Base-by-base conservation (phyloP, 805 yeast genomes). In the Candida awuae region DNA sequence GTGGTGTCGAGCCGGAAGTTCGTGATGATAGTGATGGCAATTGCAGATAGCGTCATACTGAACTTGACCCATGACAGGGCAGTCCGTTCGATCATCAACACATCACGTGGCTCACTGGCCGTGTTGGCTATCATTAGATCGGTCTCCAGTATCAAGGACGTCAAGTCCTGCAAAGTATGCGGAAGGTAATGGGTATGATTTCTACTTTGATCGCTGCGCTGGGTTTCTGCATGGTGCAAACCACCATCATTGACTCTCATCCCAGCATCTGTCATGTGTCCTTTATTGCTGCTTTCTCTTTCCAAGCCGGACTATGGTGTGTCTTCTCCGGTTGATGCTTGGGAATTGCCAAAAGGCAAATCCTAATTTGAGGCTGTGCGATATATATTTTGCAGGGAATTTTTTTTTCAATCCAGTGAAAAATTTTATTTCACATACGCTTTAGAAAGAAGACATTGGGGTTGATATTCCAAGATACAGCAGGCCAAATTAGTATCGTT, bases 51-150 rank as follows among this genome's bases (percentile, higher is more conserved):
- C 9, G 73, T 61, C 5, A 66, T 52, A 2, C 74, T 53, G 46
- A 73, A 69, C 37, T 73, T 58, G 31, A 71, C 52, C 59, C 74
- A 73, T 21, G 72, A 59, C 13, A 73, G 54, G 15, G 72, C 66
- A 2, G 78, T 73, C 26, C 79, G 53, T 48, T 73, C 80, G 39
- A 68, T 65, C 61, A 73, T 75, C 14, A 73, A 53, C 8, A 70
- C 68, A 50, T 73, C 80, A 30, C 80, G 55, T 1, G 79, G 77
- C 49, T 73, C 78, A 2, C 71, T 65, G 3, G 67, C 57, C 14
- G 60, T 53, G 30, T 68, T 63, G 23, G 57, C 55, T 34, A 66
- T 46, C 8, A 62, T 48, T 16, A 62, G 32, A 36, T 48, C 53
- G 15, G 43, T 30, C 12, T 41, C 47, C 13, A 49, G 45, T 3